Percentiles rank a stretch among this genome's conserved stretches.
phyloP scores from a whole-genome alignment of 129 eudicot genomes.

The Helichrysum umbraculigerum region DNA sequence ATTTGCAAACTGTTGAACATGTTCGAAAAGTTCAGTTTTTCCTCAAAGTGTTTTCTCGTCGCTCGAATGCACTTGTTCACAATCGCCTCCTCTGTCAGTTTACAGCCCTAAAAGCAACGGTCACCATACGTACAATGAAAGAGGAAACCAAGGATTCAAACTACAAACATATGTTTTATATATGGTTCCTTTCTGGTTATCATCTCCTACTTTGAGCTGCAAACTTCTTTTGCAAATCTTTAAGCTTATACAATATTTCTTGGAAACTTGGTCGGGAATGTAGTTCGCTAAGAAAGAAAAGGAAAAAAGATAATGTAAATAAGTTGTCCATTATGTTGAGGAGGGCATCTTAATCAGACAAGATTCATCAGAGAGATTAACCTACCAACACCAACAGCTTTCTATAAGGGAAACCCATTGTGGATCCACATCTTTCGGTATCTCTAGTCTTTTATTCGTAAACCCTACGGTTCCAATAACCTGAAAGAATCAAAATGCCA shows the following conservation, averaged over 20 bases:
- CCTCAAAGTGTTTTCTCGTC: not conserved
- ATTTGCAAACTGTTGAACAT: not conserved
- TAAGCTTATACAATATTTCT: conserved; percentile 61
- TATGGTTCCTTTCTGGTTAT: conserved; percentile 28
- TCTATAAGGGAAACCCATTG: conserved; percentile 69
- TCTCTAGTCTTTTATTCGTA: conserved; percentile 74
- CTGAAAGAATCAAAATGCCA: conserved; percentile 36
- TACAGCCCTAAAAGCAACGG: not conserved
- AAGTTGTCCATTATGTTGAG: not conserved
- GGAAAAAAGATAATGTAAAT: not conserved
- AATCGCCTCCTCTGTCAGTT: too few species aligned
- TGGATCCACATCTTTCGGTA: conserved; percentile 72
- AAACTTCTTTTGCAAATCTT: conserved; percentile 53
- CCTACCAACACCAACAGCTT: conserved; percentile 77
- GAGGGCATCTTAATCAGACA: not conserved
- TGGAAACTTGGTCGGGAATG: conserved; percentile 67
- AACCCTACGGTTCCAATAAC: conserved; percentile 88
- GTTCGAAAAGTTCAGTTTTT: not conserved
- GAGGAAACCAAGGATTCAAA: not conserved
- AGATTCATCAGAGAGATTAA: conserved; percentile 1
- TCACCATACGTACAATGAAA: too few species aligned
- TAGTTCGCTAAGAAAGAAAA: conserved; percentile 47
- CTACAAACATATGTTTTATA: not conserved
- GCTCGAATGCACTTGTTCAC: too few species aligned
- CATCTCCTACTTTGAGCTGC: conserved; percentile 45